Conservation (phyloP, 176 grass and related monocot species). For the Zea mays region DNA sequence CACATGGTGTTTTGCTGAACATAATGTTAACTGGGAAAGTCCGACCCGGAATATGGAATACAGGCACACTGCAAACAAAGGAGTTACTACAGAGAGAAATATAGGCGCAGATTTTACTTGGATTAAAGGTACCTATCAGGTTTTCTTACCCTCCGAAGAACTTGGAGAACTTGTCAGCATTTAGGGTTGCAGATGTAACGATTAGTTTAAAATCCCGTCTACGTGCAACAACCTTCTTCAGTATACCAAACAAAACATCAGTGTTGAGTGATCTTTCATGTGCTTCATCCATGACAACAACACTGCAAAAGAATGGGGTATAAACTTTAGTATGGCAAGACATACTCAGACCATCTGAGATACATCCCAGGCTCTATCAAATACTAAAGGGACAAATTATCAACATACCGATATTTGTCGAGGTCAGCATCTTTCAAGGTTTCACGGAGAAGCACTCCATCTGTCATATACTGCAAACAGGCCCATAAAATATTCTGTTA, state of each 20-base stretch:
- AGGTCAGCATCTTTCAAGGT: conserved; percentile 96
- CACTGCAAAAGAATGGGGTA: conserved; percentile 45
- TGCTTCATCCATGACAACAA: conserved; percentile 98
- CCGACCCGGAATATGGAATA: conserved; percentile 89
- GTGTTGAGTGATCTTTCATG: conserved; percentile 90
- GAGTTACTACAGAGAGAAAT: conserved; percentile 24
- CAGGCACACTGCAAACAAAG: conserved; percentile 56
- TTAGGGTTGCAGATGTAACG: conserved; percentile 90
- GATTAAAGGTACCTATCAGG: conserved; percentile 5
- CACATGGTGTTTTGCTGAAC: conserved; percentile 97
- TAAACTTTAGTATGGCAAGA: conserved; percentile 25
- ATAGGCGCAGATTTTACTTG: conserved; percentile 6
- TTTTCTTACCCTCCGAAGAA: conserved; percentile 91
- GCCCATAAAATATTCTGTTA: conserved; percentile 2
- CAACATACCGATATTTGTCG: conserved; percentile 90
- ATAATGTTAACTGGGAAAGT: conserved; percentile 90
- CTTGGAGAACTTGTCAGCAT: conserved; percentile 95
- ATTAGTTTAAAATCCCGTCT: conserved; percentile 78
- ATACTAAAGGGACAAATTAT: conserved; percentile 23
- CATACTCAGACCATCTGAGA: conserved; percentile 21
- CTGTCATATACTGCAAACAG: conserved; percentile 94
- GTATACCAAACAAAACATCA: conserved; percentile 88
- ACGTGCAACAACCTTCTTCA: conserved; percentile 81
- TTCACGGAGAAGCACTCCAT: conserved; percentile 95
- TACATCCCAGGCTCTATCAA: conserved; percentile 18